Evolutionary conservation across 306 rosid species (phyloP), one percentile per base, ranked within the genome.

Genomic region (Cicer pinnatifidum): DNA sequence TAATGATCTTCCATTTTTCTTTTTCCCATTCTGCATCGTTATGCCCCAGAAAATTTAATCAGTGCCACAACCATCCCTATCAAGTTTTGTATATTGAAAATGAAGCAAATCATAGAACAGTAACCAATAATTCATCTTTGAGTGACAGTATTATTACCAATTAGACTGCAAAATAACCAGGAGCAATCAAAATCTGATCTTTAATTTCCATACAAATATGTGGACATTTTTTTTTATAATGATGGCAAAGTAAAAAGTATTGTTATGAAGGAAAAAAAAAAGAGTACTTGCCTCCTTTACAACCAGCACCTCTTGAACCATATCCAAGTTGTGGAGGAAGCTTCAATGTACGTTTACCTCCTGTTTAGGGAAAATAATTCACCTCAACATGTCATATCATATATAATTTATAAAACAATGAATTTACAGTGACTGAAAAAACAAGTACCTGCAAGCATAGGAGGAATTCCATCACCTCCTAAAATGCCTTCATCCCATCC

Each of bases 401-500:
- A 28, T 28, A 28, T 59, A 12, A 59, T 6, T 35, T 11, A 35
- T 43, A 51, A 40, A 44, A n/a, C 50, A 68, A 50, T 7, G 59
- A 64, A 69, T 63, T 63, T 10, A 47, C 43, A 66, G 10, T 60
- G 54, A 48, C 44, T 67, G 41, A 44, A 44, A 71, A 28, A 68
- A 51, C 6, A 10, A 9, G 54, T 81, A 91, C 98, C 98, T 48
- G 94, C 83, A 84, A 93, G 96, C 98, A 93, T 93, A 1, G 98
- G 96, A 68, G 98, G 98, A 70, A 93, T 67, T 80, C 97, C 98
- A 74, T 88, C 96, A 19, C 88, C 94, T 62, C 98, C 98, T 59
- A 91, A 69, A 75, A 93, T 93, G 17, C 97, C 98, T 79, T 84
- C 90, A 82, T 91, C 97, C 98, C 98, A 93, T 73, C 98, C 98